Base-by-base conservation (phyloP, 371 early-diverging fungal genomes). In the Saksenaea vasiformis region DNA sequence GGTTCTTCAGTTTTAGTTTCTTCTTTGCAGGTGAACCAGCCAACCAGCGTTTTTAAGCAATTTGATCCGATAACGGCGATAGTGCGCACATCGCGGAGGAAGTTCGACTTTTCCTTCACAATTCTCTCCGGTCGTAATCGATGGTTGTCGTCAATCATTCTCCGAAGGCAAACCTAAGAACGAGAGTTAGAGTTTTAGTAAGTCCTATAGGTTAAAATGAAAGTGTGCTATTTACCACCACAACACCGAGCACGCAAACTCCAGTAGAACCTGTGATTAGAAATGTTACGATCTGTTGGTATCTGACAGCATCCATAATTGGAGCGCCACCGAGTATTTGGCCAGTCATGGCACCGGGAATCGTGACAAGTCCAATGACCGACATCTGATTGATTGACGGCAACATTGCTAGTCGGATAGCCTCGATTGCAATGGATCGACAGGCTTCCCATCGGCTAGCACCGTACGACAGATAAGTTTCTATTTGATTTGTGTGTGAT, bases 301-400 rank as follows among this genome's bases (percentile, higher is more conserved):
- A 91, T 38, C 83, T 69, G 11, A 87, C 90, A 0, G 95, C 94
- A 62, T 91, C 85, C 65, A 82, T 76, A 35, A 93, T 89, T 10
- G 85, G 82, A 0, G 91, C 88, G 10, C 93, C 93, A 35, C 90
- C 91, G n/a, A 94, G 73, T 43, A 93, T 86, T 72, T 93, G 94
- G 63, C 95, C 95, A 0, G 91, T 91, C 95, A 94, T 94, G 10
- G 69, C 64, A 28, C 92, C 94, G 0, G 95, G 95, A 41, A 94
- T 94, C 15, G 91, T 85, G 51, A 94, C 90, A 36, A 94, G 72
- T 8, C 95, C 95, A 37, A 90, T 91, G 51, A 92, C 87, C 43
- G 88, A 82, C 94, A 94, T 93, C 24, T 85, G 83, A 67, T 93
- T 93, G 57, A 95, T 85, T 0, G 88, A 88, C 0, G 95, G 95